phyloP scores from a whole-genome alignment of 106 monocot genomes.

The Acanthochlamys bracteata region DNA sequence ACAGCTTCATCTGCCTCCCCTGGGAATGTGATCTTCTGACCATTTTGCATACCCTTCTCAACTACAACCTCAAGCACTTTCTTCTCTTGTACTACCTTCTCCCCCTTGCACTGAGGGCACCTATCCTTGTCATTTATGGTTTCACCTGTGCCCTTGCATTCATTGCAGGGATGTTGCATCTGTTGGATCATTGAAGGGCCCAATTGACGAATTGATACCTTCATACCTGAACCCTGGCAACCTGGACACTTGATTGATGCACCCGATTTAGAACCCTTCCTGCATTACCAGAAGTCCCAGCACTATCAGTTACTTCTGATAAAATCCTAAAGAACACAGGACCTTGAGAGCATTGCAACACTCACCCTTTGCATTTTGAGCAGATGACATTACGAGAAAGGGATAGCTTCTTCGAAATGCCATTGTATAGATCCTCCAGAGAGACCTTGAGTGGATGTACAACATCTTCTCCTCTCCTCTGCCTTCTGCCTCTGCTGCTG shows the following conservation, averaged over 20 bases:
- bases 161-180: slow-evolving; percentile 89
- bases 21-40: slow-evolving; percentile 87
- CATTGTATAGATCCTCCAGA: slow-evolving; percentile 73
- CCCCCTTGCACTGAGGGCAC: slow-evolving; percentile 81
- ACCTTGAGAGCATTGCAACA: too few relatives aligned
- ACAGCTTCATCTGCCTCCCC: slow-evolving; percentile 98
- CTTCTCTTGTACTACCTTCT: slow-evolving; percentile 90
- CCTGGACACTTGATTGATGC: slow-evolving; percentile 58
- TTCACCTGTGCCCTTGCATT: slow-evolving; percentile 81
- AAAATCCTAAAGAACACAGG: background rate
- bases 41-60: slow-evolving; percentile 91
- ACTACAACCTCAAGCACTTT: slow-evolving; percentile 84
- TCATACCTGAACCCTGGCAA: slow-evolving; percentile 81
- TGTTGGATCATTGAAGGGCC: slow-evolving; percentile 86
- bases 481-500: slow-evolving; percentile 70
- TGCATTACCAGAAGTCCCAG: slow-evolving; percentile 9
- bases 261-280: slow-evolving; percentile 85
- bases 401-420: slow-evolving; percentile 70
- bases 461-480: slow-evolving; percentile 84
- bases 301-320: too few relatives aligned
- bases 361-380: slow-evolving; percentile 78
- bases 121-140: slow-evolving; percentile 78
- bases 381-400: slow-evolving; percentile 79
- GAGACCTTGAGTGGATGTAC: slow-evolving; percentile 76
- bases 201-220: slow-evolving; percentile 64